Evolutionary conservation across 495 filamentous ascomycete genomes (phyloP), one percentile per base, ranked within the genome.

Genomic region (Darksidea phi): DNA sequence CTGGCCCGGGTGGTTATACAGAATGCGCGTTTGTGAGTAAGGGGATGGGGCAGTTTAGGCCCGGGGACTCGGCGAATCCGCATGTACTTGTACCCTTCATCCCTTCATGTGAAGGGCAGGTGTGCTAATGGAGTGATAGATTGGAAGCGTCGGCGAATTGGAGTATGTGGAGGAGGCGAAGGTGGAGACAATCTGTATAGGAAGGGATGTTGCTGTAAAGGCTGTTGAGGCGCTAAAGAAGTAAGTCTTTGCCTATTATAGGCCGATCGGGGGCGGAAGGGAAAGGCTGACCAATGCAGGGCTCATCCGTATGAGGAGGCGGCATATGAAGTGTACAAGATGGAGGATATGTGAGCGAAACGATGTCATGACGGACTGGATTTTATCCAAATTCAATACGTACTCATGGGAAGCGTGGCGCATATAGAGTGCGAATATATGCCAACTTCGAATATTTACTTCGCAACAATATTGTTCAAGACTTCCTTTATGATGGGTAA

Each of bases 271-370:
- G 43, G 42, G 42, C 6, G 12, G 23, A 34, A 6, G 17, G 47
- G 41, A 10, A 28, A 45, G 64, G 20, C 68, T 54, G 47, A 57
- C 41, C 15, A 26, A 54, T 51, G 13, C 63, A 85, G 84, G 66
- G 80, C 84, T 21, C 88, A 92, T 81, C 89, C 88, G 23, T 92
- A 92, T 68, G 89, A 91, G 67, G 86, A 88, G 68, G 81, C 83
- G 13, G 80, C 84, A 1, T 92, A 92, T 78, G 81, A 86, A 60
- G 88, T 91, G 23, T 86, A 82, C 72, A 87, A 81, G 71, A 69
- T 90, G 67, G 87, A 92, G 73, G 80, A 87, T 75, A 80, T 89
- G 61, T 89, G 49, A 58, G 32, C 41, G 54, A 24, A 43, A 13
- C 13, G 47, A 49, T 6, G 47, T n/a, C 23, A 23, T 2, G 47